Evolutionary conservation across 1,139 yeast species (phyloP), one percentile per base, ranked within the genome.

Genomic region (Debaryomyces sp.): DNA sequence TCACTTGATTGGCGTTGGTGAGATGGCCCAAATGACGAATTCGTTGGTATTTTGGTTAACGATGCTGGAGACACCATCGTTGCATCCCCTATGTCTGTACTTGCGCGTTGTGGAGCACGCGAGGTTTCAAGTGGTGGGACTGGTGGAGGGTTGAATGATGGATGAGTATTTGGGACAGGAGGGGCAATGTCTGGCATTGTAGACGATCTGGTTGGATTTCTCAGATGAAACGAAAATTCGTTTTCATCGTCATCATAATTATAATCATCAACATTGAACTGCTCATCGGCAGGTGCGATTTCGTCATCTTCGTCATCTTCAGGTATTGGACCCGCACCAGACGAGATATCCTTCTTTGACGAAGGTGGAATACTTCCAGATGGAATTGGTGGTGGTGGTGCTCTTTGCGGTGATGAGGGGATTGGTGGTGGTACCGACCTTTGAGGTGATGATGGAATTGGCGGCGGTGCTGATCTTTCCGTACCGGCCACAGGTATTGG

Each of bases 21-120:
- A 43, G 49, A 29, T 6, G 70, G 62, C 5, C 64, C 62, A 13
- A 57, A 44, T 2, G 72, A 64, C 5, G 58, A 55, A 4, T 70
- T 71, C 2, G 72, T 67, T 17, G 63, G 53, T 22, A 54, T 55
- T 17, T 56, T 52, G 4, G 59, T 47, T 18, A 64, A 46, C 4
- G 60, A 23, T 3, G 33, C 34, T 10, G 44, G 33, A 9, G 44
- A 42, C n/a, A 12, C 26, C 10, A 13, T 23, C 7, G 44, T 53
- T 9, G 60, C 44, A 6, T 48, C 51, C 5, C 45, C 39, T 26
- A 60, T 35, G 29, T 66, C 71, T 2, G 72, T 67, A 6, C 65
- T 48, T 6, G 72, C 63, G 15, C 38, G 39, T 2, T 42, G 27
- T 1, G 44, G 33, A 24, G 17, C 22, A 33, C 34, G 27, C 9